Evolutionary conservation across 441 rosid genomes (phyloP).

Genomic region (Manihot esculenta): DNA sequence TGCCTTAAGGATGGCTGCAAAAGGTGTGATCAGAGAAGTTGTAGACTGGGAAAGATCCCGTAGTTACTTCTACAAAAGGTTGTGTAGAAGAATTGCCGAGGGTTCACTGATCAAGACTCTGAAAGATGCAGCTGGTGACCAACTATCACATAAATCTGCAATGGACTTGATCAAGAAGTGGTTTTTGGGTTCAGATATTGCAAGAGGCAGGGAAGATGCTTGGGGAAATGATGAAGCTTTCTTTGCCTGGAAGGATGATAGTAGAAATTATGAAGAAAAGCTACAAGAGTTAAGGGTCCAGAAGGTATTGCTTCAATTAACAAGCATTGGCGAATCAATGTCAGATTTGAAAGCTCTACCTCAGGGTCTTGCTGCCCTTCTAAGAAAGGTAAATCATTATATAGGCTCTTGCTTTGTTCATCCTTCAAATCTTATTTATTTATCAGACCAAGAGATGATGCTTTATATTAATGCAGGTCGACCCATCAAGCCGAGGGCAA

Average conservation of each 20-base stretch:
- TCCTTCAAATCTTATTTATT: slow-evolving; percentile 12
- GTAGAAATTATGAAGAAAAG: slow-evolving; percentile 55
- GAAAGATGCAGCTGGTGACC: slow-evolving; percentile 72
- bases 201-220: slow-evolving; percentile 54
- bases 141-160: slow-evolving; percentile 64
- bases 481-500: slow-evolving; percentile 59
- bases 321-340: slow-evolving; percentile 62
- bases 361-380: slow-evolving; percentile 83
- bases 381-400: slow-evolving; percentile 67
- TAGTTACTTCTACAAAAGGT: slow-evolving; percentile 68
- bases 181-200: slow-evolving; percentile 64
- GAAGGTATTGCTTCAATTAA: slow-evolving; percentile 69
- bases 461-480: slow-evolving; percentile 65
- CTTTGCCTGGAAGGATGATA: slow-evolving; percentile 78
- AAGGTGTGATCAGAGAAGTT: slow-evolving; percentile 90
- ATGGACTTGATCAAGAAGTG: slow-evolving; percentile 66
- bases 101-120: slow-evolving; percentile 59
- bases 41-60: slow-evolving; percentile 73
- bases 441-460: slow-evolving; percentile 15
- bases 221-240: slow-evolving; percentile 86
- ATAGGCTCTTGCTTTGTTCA: slow-evolving; percentile 16
- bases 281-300: slow-evolving; percentile 75
- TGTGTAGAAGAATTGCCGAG: slow-evolving; percentile 76
- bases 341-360: slow-evolving; percentile 86
- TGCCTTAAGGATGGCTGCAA: slow-evolving; percentile 93